Evolutionary conservation across 139 green algal genomes (phyloP).

Genomic region (Volvox reticuliferus): DNA sequence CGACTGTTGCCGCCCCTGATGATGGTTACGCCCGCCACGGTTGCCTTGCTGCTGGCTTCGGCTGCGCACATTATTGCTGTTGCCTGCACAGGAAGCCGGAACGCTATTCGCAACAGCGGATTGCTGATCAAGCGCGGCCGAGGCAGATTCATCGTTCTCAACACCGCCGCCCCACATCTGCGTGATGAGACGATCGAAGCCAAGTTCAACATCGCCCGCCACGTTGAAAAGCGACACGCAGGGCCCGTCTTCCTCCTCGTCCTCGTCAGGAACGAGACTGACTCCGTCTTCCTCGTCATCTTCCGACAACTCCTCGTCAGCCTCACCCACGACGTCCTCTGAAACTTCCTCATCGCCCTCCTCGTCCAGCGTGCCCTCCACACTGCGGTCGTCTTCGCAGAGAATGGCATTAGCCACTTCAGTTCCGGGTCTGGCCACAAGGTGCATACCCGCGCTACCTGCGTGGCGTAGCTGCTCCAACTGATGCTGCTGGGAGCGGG

Average conservation of each 20-base stretch:
- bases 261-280: slow-evolving; percentile 24
- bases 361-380: slow-evolving; percentile 1
- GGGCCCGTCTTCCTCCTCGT: slow-evolving; percentile 53
- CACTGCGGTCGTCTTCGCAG: slow-evolving; percentile 1
- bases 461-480: slow-evolving; percentile 39
- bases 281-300: slow-evolving; percentile 30
- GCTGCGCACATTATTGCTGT: not conserved
- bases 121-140: slow-evolving; percentile 9
- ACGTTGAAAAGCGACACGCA: slow-evolving; percentile 49
- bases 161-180: slow-evolving; percentile 45
- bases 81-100: not conserved
- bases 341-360: slow-evolving; percentile 28
- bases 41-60: slow-evolving; percentile 28
- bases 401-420: not conserved
- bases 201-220: slow-evolving; percentile 33
- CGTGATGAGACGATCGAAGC: slow-evolving; percentile 52
- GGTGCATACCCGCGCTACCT: slow-evolving; percentile 12
- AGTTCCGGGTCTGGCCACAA: not conserved
- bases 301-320: slow-evolving; percentile 11
- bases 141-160: slow-evolving; percentile 18
- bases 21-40: not conserved
- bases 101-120: not conserved
- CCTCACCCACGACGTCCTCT: not conserved
- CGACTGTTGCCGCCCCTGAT: slow-evolving; percentile 20
- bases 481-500: slow-evolving; percentile 9